Evolutionary conservation across 176 grass and related monocot species (phyloP).

Genomic region (Poa pratensis): DNA sequence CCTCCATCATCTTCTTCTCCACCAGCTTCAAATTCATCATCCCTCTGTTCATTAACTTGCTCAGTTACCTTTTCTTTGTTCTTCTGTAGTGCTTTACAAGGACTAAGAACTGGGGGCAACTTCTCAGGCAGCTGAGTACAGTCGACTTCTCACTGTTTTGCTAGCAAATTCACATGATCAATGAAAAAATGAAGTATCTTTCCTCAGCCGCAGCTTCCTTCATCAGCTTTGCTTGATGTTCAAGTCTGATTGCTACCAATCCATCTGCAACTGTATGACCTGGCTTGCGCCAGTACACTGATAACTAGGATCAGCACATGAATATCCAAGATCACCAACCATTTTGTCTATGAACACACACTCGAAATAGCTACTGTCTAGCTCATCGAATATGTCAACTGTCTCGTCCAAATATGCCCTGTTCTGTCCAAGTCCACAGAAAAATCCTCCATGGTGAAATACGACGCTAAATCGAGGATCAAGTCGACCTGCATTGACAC

Average conservation of each 20-base stretch:
- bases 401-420: neutral
- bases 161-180: neutral
- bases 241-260: neutral
- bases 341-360: neutral
- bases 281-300: neutral
- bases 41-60: neutral
- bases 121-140: neutral
- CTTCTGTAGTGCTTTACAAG: neutral
- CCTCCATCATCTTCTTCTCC: no score
- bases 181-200: neutral
- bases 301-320: neutral
- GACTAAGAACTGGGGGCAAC: neutral
- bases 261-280: neutral
- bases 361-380: neutral
- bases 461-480: no score
- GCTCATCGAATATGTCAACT: neutral
- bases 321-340: neutral
- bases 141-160: neutral
- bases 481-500: no score
- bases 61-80: neutral
- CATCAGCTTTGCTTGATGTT: neutral
- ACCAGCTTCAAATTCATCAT: no score
- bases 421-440: no score
- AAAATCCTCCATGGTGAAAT: no score
- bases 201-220: neutral